A percentile compares a stretch with the other conserved stretches of the same genome.
These are phyloP conservation scores for Psilocybe mexicana DNA, from an alignment of 1,284 basidiomycete genomes.

Conservation along the genomic window DNA sequence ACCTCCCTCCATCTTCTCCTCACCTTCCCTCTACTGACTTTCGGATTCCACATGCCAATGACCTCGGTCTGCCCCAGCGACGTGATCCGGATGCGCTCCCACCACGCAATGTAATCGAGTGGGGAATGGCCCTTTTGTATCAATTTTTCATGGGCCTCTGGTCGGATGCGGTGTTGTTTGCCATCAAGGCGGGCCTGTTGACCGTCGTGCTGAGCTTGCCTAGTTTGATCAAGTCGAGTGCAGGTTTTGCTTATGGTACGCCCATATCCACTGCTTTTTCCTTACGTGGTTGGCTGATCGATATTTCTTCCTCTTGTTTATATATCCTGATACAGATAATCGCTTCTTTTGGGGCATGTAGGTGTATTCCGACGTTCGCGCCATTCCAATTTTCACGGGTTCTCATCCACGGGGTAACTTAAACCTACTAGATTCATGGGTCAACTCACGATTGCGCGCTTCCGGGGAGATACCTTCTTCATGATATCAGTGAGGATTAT, in stretches of 20 bases:
- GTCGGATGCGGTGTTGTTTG: constrained; percentile 69
- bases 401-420: too few relatives aligned
- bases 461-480: constrained; percentile 77
- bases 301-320: too few relatives aligned
- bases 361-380: constrained; percentile 15
- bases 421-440: constrained; percentile 64
- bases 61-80: constrained; percentile 55
- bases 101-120: constrained; percentile 58
- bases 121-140: constrained; percentile 49
- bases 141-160: constrained; percentile 39
- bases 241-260: constrained; percentile 61
- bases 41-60: constrained; percentile 22
- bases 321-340: constrained; percentile 37
- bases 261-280: constrained; percentile 2
- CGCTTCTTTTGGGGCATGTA: constrained; percentile 60
- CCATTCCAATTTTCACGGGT: too few relatives aligned
- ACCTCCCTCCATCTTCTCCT: background rate
- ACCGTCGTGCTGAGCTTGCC: constrained; percentile 70
- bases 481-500: constrained; percentile 64
- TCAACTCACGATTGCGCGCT: constrained; percentile 67
- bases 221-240: constrained; percentile 52
- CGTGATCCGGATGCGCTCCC: constrained; percentile 79
- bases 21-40: background rate
- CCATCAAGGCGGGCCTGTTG: constrained; percentile 76
- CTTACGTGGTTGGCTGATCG: too few relatives aligned